Percentiles rank a stretch among this genome's conserved stretches.
These are phyloP conservation scores for Irpex sp. DNA, from an alignment of 1,284 basidiomycete genomes.

Conservation along the genomic window DNA sequence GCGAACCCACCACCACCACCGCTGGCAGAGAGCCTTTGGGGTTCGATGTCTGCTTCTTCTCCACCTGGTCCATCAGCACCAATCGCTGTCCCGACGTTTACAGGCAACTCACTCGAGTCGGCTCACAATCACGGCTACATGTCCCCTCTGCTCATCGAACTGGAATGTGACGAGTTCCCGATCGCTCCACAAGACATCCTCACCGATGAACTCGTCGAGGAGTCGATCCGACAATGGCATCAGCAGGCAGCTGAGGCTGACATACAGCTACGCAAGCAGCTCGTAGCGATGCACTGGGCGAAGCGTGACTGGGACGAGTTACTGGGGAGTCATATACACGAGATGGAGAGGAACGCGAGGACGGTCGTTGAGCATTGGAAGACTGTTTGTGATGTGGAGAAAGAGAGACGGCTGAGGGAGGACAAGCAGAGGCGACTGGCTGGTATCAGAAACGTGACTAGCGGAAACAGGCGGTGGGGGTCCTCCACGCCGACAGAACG, in stretches of 20 bases:
- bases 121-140: conserved; percentile 8
- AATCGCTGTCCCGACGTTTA: background rate
- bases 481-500: background rate
- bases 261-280: conserved; percentile 18
- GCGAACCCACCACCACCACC: background rate
- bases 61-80: background rate
- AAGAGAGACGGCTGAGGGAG: conserved; percentile 3
- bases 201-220: conserved; percentile 7
- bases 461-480: conserved; percentile 2
- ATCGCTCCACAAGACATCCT: conserved; percentile 3
- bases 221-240: conserved; percentile 21
- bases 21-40: conserved; percentile 2
- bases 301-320: conserved; percentile 9
- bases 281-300: conserved; percentile 17
- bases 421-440: conserved; percentile 5
- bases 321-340: conserved; percentile 1
- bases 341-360: conserved; percentile 9
- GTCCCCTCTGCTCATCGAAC: conserved; percentile 12
- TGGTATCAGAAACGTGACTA: conserved; percentile 6
- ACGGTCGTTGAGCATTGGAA: conserved; percentile 12
- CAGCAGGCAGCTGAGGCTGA: conserved; percentile 19
- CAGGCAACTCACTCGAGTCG: background rate
- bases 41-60: background rate
- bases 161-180: conserved; percentile 10
- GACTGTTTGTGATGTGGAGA: conserved; percentile 8